These are phyloP conservation scores for Mycena floridula DNA, from an alignment of 768 basidiomycete genomes.

Conservation along the genomic window DNA sequence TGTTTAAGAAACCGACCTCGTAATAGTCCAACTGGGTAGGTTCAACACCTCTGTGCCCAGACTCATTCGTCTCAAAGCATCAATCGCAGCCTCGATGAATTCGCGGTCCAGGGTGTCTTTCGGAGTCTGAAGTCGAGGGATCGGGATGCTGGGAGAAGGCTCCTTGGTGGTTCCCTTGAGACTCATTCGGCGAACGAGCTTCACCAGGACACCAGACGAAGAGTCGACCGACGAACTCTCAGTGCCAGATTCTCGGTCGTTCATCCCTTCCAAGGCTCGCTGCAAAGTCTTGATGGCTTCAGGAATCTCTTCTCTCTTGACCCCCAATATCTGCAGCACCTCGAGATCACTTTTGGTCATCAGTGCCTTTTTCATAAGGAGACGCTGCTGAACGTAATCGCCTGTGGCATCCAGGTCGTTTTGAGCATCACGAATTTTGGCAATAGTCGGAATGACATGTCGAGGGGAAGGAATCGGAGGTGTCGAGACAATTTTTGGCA, in stretches of 20 bases:
- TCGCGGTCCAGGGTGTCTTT: constrained; percentile 56
- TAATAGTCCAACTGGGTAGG: constrained; percentile 75
- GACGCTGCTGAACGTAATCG: constrained; percentile 52
- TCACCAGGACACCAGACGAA: not conserved
- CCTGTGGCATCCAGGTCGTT: constrained; percentile 39
- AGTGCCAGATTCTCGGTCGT: constrained; percentile 17
- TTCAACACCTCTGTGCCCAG: constrained; percentile 24
- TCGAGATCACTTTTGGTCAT: constrained; percentile 53
- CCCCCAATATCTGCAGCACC: constrained; percentile 56
- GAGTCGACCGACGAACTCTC: not conserved
- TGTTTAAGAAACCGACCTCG: constrained; percentile 38
- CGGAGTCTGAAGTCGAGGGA: too few species aligned
- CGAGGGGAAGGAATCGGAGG: not conserved
- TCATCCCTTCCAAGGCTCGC: constrained; percentile 47
- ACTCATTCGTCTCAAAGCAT: constrained; percentile 62
- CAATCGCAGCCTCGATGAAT: constrained; percentile 69
- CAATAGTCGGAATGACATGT: constrained; percentile 17
- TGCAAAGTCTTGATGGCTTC: constrained; percentile 80
- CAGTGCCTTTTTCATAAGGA: constrained; percentile 53
- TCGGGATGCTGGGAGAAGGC: constrained; percentile 3
- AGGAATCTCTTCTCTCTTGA: constrained; percentile 56
- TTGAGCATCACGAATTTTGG: constrained; percentile 26
- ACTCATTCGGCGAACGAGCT: not conserved
- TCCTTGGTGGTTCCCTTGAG: too few species aligned
- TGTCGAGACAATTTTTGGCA: too few species aligned